Conservation (phyloP, 2,329 filamentous ascomycete genomes). For the Colletotrichum tropicale region DNA sequence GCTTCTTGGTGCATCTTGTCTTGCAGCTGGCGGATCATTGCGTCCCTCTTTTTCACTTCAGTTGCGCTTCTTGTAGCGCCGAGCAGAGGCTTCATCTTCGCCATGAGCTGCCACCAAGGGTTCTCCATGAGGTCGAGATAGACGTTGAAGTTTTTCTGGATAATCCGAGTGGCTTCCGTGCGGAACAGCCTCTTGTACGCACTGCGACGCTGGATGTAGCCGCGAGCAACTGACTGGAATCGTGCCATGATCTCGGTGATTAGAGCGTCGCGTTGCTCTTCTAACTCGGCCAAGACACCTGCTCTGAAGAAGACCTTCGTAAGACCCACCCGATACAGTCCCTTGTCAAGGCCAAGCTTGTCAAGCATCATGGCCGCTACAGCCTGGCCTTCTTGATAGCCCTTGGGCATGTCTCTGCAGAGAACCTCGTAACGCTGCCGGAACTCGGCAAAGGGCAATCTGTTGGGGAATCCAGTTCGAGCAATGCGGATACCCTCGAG, state of each 20-base stretch:
- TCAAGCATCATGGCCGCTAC: slow-evolving; percentile 87
- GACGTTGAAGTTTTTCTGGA: slow-evolving; percentile 91
- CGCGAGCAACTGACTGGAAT: slow-evolving; percentile 91
- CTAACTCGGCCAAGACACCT: slow-evolving; percentile 92
- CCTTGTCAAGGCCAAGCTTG: slow-evolving; percentile 82
- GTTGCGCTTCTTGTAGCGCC: slow-evolving; percentile 90
- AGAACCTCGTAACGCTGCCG: slow-evolving; percentile 95
- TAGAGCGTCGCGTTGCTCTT: slow-evolving; percentile 91
- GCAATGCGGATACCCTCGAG: slow-evolving; percentile 98
- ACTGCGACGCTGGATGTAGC: slow-evolving; percentile 85
- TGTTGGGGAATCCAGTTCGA: slow-evolving; percentile 94
- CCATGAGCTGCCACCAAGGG: slow-evolving; percentile 96
- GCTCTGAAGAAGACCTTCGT: slow-evolving; percentile 99
- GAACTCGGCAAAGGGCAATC: slow-evolving; percentile 91
- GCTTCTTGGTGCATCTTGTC: slow-evolving; percentile 81
- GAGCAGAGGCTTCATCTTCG: slow-evolving; percentile 92
- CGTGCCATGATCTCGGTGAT: slow-evolving; percentile 93
- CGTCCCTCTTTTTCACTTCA: slow-evolving; percentile 94
- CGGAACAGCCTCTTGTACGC: slow-evolving; percentile 94
- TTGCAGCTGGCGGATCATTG: slow-evolving; percentile 88
- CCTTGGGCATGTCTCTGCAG: slow-evolving; percentile 85
- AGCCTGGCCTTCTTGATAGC: slow-evolving; percentile 88
- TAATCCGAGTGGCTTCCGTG: slow-evolving; percentile 91
- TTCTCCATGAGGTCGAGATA: slow-evolving; percentile 90
- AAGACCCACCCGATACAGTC: slow-evolving; percentile 89